Conservation (phyloP, 31 red algal genomes). For the Porphyra umbilicalis region DNA sequence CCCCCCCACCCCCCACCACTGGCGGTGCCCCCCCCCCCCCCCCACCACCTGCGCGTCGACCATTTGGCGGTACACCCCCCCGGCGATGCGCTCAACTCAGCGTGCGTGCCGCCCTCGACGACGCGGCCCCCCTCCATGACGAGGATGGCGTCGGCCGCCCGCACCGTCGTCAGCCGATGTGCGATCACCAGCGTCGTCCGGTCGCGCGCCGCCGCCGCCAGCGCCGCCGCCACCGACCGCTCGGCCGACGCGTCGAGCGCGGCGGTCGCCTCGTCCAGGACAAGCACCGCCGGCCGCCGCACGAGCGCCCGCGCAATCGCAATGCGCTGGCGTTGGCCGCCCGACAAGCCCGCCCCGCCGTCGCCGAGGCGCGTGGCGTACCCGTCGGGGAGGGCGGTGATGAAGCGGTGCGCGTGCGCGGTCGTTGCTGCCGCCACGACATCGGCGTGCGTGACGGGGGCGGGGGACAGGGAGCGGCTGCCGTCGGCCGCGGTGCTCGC, state of each 20-base stretch:
- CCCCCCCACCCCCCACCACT: background rate
- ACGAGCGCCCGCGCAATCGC: conserved; percentile 31
- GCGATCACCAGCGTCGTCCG: conserved; percentile 43
- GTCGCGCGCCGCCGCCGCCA: conserved; percentile 6
- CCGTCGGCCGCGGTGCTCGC: conserved; percentile 13
- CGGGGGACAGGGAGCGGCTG: conserved; percentile 30
- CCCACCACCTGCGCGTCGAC: conserved; percentile 22
- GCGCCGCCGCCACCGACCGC: conserved; percentile 16
- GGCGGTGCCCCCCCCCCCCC: background rate
- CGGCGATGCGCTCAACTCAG: conserved; percentile 17
- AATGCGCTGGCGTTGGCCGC: conserved; percentile 40
- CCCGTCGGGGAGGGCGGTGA: conserved; percentile 57
- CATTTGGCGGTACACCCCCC: conserved; percentile 37
- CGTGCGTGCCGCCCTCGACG: conserved; percentile 54
- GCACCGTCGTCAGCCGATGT: conserved; percentile 56
- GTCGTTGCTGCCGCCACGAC: conserved; percentile 34
- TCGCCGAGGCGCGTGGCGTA: conserved; percentile 51
- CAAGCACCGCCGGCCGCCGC: conserved; percentile 17
- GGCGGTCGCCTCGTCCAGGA: conserved; percentile 36
- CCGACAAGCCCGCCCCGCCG: conserved; percentile 18
- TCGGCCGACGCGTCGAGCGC: conserved; percentile 42
- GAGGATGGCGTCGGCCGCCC: conserved; percentile 30
- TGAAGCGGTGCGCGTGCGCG: conserved; percentile 82
- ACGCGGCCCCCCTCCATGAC: conserved; percentile 27
- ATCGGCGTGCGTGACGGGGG: conserved; percentile 17